Base-by-base conservation (phyloP, 768 basidiomycete species). In the Phylloporus sp. region DNA sequence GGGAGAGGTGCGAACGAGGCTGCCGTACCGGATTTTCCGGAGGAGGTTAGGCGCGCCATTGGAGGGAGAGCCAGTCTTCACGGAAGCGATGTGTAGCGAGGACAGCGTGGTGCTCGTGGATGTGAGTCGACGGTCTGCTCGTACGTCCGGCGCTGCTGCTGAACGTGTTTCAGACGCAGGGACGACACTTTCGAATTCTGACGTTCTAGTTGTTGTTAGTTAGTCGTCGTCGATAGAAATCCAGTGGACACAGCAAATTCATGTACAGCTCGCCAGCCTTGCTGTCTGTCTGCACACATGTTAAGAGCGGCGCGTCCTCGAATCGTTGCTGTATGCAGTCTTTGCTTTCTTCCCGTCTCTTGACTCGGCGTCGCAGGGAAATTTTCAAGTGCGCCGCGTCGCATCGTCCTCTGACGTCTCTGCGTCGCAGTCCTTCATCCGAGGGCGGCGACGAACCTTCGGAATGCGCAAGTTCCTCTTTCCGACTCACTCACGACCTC, bases 101-200 rank as follows among this genome's bases (percentile, higher is more conserved):
- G 81, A 83, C 61, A 68, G 64, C 48, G 51, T 83, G 8, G 63
- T 84, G 39, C 61, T 79, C 4, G 76, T 81, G 31, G 70, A 77
- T 56, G 74, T 77, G 14, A 38, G 66, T 54, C 10, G 28, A 20
- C n/a, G 20, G 22, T 29, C 21, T 13, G 26, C 24, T 15, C 13
- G 42, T 31, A 41, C 43, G n/a, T n/a, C n/a, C n/a, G n/a, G n/a
- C 36, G 32, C 20, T 32, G 20, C 21, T 0, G 11, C 41, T 52
- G 32, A 46, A 10, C 15, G 13, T 6, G 4, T 37, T n/a, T 14
- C 44, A 67, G 63, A 41, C 61, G 18, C 49, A 50, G 6, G 34
- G 20, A 13, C 62, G 65, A 21, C 28, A 42, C 10, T 59, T 67
- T 52, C 65, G 65, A 6, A 44, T 66, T 32, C 49, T 69, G 39